Evolutionary conservation across 441 rosid genomes (phyloP), one percentile per base, ranked within the genome.

Genomic region (Breynia disticha): DNA sequence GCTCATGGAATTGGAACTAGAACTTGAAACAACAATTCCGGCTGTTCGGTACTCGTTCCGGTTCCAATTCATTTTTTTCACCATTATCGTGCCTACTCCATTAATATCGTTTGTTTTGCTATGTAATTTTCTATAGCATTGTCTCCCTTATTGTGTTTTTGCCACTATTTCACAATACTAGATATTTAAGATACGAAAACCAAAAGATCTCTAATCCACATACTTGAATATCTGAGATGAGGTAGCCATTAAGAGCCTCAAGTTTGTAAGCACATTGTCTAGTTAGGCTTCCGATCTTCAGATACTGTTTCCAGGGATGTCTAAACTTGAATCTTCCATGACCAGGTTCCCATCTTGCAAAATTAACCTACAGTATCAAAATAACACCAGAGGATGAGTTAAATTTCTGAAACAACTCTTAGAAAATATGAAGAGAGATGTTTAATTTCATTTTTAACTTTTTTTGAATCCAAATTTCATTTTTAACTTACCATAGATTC

Each of bases 281-380:
- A 17, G 64, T 61, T 39, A 68, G 57, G 10, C 61, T 67, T 56
- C 80, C 85, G n/a, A 79, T 14, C 57, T 74, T 63, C 7, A 79
- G 70, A 64, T 83, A 88, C 7, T 71, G 77, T 41, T 77, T 70
- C 95, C 95, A 85, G 7, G 96, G 91, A 60, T 85, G 96, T 0
- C 74, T 66, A 60, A 83, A 88, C 47, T 48, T 48, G 65, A 88
- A 88, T 19, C 68, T 62, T 11, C 95, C 94, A 21, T 81, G 96
- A 42, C 80, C 59, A 16, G 91, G 95, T 37, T 88, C 95, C 96
- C 96, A 88, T 57, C 72, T 70, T 0, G 89, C 91, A 39, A 78
- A 81, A 66, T 79, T 81, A 11, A 86, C 87, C 96, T 82, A 65
- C 16, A 19, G 19, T 9, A 16, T 4, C 37, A 12, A 18, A 52